Percentiles rank a stretch among this genome's conserved stretches.
These are phyloP conservation scores for Tinospora cordifolia DNA, from an alignment of 164 flowering plant species.

Conservation along the genomic window DNA sequence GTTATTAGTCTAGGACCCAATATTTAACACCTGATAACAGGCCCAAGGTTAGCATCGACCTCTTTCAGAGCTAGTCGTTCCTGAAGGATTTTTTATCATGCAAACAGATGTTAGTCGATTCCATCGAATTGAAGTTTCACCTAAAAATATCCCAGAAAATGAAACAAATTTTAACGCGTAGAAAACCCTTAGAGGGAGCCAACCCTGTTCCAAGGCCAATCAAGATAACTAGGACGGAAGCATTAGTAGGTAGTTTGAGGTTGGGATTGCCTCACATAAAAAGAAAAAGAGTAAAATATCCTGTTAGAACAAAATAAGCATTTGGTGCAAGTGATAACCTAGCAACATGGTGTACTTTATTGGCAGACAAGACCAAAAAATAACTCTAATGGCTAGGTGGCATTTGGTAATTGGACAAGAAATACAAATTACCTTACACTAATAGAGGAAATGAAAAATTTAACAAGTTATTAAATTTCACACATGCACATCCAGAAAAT, in stretches of 20 bases:
- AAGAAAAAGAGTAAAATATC: neutral
- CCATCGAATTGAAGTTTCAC: neutral
- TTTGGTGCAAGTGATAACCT: no score
- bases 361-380: no score
- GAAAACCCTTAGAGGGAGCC: slow-evolving; percentile 97
- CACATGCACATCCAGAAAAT: neutral
- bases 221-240: slow-evolving; percentile 79
- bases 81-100: slow-evolving; percentile 34
- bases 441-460: neutral
- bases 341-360: no score
- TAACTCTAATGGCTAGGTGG: no score
- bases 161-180: slow-evolving; percentile 49
- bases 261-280: slow-evolving; percentile 80
- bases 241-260: slow-evolving; percentile 76
- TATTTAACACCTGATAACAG: no score
- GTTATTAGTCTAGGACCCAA: no score
- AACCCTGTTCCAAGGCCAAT: slow-evolving; percentile 98
- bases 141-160: neutral
- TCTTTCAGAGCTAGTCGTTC: slow-evolving; percentile 81
- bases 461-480: neutral
- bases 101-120: slow-evolving; percentile 3
- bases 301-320: no score
- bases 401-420: neutral
- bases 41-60: slow-evolving; percentile 71
- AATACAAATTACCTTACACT: neutral